Conservation (phyloP, 1,139 yeast species). For the Debaryomyces robertsiae region DNA sequence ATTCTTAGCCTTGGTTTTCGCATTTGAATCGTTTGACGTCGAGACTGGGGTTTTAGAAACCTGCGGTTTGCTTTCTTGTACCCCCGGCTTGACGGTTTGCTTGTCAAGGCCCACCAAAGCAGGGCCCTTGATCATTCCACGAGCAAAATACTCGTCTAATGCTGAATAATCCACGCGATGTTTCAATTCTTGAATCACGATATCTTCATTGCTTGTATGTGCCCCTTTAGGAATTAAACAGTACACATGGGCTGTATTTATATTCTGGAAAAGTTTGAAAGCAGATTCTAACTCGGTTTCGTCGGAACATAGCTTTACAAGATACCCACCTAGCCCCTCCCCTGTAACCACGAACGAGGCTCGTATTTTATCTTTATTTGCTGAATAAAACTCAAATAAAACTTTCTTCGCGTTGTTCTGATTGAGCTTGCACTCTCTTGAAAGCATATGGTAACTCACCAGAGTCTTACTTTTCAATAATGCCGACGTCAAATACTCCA, state of each 20-base stretch:
- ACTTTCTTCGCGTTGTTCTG: conserved; percentile 32
- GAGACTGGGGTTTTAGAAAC: conserved; percentile 3
- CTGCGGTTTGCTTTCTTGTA: background rate
- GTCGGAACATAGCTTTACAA: conserved; percentile 27
- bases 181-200: conserved; percentile 34
- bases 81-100: background rate
- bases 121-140: conserved; percentile 43
- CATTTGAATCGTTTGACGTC: background rate
- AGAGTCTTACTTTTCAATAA: conserved; percentile 27
- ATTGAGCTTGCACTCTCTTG: conserved; percentile 32
- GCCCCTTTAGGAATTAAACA: conserved; percentile 25
- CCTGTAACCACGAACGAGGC: conserved; percentile 43
- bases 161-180: conserved; percentile 22
- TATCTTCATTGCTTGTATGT: conserved; percentile 23
- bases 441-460: conserved; percentile 34
- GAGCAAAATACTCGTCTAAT: conserved; percentile 23
- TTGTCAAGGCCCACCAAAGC: conserved; percentile 19
- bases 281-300: conserved; percentile 21
- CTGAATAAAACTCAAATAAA: conserved; percentile 34
- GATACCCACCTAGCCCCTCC: conserved; percentile 15
- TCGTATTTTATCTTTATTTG: conserved; percentile 32
- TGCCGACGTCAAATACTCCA: conserved; percentile 32
- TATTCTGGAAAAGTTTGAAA: conserved; percentile 21
- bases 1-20: conserved; percentile 16
- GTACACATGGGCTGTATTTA: conserved; percentile 37